Evolutionary conservation across 2,329 filamentous ascomycete species (phyloP).

Genomic region (Botrytis porri): DNA sequence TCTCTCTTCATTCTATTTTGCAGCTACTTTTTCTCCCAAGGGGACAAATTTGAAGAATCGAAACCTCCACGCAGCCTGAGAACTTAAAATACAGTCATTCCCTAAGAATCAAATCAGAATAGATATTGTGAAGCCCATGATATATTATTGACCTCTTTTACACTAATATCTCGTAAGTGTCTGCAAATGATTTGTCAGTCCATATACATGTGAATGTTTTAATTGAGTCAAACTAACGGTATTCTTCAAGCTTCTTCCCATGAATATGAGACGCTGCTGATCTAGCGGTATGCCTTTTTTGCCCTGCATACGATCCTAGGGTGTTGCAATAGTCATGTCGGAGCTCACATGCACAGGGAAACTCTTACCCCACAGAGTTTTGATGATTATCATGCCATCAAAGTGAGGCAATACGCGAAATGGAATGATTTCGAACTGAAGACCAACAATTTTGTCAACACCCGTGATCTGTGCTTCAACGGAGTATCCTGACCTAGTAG

Average conservation of each 20-base stretch:
- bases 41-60: not conserved
- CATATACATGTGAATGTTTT: not conserved
- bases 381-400: not conserved
- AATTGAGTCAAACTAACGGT: not conserved
- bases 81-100: too few species aligned
- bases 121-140: too few species aligned
- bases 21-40: too few species aligned
- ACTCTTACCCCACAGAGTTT: not conserved
- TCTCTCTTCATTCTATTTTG: too few species aligned
- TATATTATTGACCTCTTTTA: not conserved
- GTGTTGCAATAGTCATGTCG: not conserved
- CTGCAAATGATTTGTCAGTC: not conserved
- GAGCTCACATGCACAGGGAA: not conserved
- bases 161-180: not conserved
- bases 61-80: not conserved
- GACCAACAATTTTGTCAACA: conserved; percentile 6
- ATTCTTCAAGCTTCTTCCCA: not conserved
- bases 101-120: not conserved
- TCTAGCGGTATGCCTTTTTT: not conserved
- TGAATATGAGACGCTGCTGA: not conserved
- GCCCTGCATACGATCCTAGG: not conserved
- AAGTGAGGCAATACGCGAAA: not conserved
- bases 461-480: conserved; percentile 19
- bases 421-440: conserved; percentile 19
- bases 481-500: conserved; percentile 17